These are phyloP conservation scores for Rehmannia glutinosa DNA, from an alignment of 257 asterid genomes.

Conservation along the genomic window DNA sequence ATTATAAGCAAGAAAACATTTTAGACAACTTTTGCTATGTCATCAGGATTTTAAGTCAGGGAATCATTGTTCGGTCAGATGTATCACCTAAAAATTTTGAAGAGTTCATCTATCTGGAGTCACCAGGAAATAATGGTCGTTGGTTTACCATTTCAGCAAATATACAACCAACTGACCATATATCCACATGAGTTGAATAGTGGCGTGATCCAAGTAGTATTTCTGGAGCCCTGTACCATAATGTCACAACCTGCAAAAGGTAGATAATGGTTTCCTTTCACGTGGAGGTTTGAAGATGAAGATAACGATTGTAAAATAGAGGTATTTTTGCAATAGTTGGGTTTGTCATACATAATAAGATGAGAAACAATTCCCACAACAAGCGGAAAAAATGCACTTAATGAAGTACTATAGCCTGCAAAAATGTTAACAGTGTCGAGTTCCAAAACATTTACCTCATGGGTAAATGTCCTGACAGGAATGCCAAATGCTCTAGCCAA, in stretches of 20 bases:
- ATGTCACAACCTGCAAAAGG: constrained; percentile 62
- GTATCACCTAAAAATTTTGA: constrained; percentile 74
- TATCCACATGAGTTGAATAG: constrained; percentile 94
- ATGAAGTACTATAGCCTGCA: background rate
- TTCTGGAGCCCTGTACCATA: constrained; percentile 99
- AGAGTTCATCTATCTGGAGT: constrained; percentile 92
- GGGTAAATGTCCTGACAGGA: constrained; percentile 94
- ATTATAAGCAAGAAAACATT: background rate
- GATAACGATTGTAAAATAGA: background rate
- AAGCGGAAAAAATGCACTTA: background rate
- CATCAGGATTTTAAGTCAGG: background rate
- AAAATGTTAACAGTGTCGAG: background rate
- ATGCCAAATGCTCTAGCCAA: constrained; percentile 97
- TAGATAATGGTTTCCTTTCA: constrained; percentile 1
- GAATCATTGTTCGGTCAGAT: constrained; percentile 14
- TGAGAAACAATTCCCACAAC: background rate
- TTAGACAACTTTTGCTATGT: background rate
- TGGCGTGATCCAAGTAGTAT: constrained; percentile 91
- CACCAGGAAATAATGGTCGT: constrained; percentile 82
- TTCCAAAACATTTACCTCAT: constrained; percentile 52
- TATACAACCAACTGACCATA: constrained; percentile 98
- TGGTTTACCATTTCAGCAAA: constrained; percentile 96
- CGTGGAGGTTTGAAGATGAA: background rate
- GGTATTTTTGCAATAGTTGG: background rate
- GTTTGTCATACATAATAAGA: constrained; percentile 9